Evolutionary conservation across 805 yeast species (phyloP), one percentile per base, ranked within the genome.

Genomic region (Clavispora phyllophila): DNA sequence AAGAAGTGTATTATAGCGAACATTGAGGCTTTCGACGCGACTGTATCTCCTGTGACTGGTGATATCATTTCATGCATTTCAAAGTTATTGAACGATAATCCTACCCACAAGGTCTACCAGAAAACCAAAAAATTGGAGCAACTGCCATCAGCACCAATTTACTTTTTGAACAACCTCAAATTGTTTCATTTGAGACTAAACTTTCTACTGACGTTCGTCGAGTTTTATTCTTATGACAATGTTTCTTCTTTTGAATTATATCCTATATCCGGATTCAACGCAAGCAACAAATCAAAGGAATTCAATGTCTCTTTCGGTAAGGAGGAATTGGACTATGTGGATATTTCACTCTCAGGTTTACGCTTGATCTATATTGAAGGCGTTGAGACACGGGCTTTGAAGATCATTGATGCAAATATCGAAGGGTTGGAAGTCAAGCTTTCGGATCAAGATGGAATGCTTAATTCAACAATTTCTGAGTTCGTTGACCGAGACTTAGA

Each of bases 381-480:
- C 5, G 6, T 17, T 5, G 19, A 23, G 2, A 2, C 2, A 7
- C 15, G 9, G 14, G 3, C 23, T 3, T 23, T 14, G 14, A 35
- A 14, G 10, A 26, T 23, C 12, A n/a, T 40, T 3, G 42, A 47
- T 13, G 35, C 39, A 19, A 17, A 29, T 10, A 23, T 45, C 5
- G 36, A 36, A 14, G 39, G 39, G 10, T 1, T 42, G 10, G 49
- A 45, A 5, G 10, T 48, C 19, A 39, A 43, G n/a, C 8, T 49
- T 1, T 35, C 43, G 13, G 46, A 48, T 15, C 26, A 37, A n/a
- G 40, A 29, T 13, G 37, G 36, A 5, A 29, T 41, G 12, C 43
- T 47, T 13, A 15, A 10, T 3, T 4, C 22, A 2, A 37, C 37
- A 7, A 33, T 44, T 12, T 17, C 24, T 7, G 31, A 23, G 9